Evolutionary conservation across 2,329 filamentous ascomycete species (phyloP).

Genomic region (Exophiala sideris): DNA sequence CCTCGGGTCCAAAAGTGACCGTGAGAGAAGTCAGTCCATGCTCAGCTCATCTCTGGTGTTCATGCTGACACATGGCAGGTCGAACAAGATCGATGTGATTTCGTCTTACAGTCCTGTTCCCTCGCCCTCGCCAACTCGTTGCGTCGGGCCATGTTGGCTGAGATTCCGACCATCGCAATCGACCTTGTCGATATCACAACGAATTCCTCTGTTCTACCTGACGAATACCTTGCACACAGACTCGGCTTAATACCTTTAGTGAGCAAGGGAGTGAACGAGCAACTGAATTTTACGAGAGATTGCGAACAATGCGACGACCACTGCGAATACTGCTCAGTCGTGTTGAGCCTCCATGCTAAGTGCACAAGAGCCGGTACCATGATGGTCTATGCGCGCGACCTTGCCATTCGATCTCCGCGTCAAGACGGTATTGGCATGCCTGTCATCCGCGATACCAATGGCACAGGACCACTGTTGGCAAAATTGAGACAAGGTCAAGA

Average conservation of each 20-base stretch:
- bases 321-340: constrained; percentile 88
- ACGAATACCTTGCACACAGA: constrained; percentile 92
- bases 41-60: not conserved
- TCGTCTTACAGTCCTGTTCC: constrained; percentile 84
- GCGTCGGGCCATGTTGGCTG: constrained; percentile 84
- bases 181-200: constrained; percentile 88
- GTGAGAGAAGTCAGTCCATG: constrained; percentile 41
- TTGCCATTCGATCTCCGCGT: constrained; percentile 68
- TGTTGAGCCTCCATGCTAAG: constrained; percentile 76
- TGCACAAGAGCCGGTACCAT: constrained; percentile 71
- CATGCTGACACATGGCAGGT: constrained; percentile 53
- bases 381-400: constrained; percentile 88
- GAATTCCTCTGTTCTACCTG: constrained; percentile 93
- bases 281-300: constrained; percentile 82
- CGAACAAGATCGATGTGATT: constrained; percentile 77
- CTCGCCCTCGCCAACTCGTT: constrained; percentile 90
- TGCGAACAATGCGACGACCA: constrained; percentile 88
- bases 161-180: constrained; percentile 91
- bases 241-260: constrained; percentile 86
- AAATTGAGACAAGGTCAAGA: constrained; percentile 90
- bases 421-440: constrained; percentile 77
- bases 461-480: constrained; percentile 78
- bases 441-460: constrained; percentile 77
- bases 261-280: constrained; percentile 74
- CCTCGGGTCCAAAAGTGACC: constrained; percentile 46